Percentiles rank a stretch among this genome's conserved stretches.
Conservation (phyloP, 176 grass and related monocot species). For the Avena sativa region DNA sequence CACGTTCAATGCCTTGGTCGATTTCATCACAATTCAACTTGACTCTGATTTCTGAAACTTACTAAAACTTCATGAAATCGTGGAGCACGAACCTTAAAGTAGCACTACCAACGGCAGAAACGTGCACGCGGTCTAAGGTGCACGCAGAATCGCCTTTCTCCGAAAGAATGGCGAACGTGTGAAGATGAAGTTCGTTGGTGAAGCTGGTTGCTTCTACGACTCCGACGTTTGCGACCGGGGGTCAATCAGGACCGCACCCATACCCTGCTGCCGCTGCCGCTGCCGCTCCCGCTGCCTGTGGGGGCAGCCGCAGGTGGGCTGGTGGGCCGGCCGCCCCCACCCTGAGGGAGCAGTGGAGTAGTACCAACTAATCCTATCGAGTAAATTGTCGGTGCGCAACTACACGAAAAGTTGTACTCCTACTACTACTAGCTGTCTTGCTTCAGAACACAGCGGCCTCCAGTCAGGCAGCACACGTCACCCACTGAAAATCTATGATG, state of each 20-base stretch:
- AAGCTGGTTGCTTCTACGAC: neutral
- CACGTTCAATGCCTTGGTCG: no score
- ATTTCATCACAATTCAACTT: no score
- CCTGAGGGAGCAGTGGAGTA: neutral
- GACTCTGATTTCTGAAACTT: no score
- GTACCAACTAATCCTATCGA: conserved; percentile 4
- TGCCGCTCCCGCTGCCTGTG: neutral
- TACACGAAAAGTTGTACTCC: neutral
- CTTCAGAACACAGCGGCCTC: conserved; percentile 18
- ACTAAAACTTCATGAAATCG: no score
- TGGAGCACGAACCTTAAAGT: no score
- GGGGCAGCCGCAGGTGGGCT: conserved; percentile 43
- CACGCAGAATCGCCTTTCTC: no score
- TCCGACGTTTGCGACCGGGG: neutral
- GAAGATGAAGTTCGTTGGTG: neutral
- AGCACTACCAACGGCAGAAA: no score
- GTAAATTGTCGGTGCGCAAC: conserved; percentile 33
- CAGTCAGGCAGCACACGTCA: neutral
- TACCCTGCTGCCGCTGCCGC: conserved; percentile 40
- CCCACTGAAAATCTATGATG: neutral
- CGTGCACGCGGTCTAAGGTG: no score
- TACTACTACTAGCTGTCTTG: neutral
- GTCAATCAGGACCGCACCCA: conserved; percentile 38
- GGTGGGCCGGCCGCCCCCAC: conserved; percentile 16
- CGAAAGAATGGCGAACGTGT: neutral